Percentiles rank a stretch among this genome's conserved stretches.
Evolutionary conservation across 306 rosid species (phyloP).

Genomic region (Quillaja saponaria): DNA sequence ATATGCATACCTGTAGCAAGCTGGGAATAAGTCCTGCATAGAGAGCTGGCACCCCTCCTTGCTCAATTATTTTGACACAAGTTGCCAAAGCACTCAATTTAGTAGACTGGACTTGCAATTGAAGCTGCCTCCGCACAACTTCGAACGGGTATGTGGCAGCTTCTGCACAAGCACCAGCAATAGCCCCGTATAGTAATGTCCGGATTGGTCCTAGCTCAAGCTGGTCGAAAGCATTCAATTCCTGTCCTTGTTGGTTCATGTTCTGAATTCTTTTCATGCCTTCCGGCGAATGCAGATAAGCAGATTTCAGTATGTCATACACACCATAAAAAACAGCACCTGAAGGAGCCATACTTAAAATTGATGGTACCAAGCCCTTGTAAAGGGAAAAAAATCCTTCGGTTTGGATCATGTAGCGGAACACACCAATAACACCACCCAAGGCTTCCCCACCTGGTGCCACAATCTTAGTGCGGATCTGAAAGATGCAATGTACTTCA

Average conservation of each 20-base stretch:
- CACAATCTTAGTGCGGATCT: conserved; percentile 92
- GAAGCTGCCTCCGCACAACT: conserved; percentile 89
- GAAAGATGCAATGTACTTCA: conserved; percentile 31
- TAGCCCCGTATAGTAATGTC: conserved; percentile 85
- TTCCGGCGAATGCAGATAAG: conserved; percentile 84
- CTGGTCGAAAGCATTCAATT: conserved; percentile 78
- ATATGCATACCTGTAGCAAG: conserved; percentile 75
- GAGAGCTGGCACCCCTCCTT: conserved; percentile 84
- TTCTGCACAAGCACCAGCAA: conserved; percentile 97
- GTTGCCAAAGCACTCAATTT: conserved; percentile 83
- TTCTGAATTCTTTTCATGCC: conserved; percentile 76
- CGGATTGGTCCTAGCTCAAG: conserved; percentile 88
- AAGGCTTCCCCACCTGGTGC: conserved; percentile 97
- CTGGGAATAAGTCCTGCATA: conserved; percentile 96
- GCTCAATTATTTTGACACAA: conserved; percentile 68
- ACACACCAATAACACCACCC: conserved; percentile 92
- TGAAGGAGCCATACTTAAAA: conserved; percentile 93
- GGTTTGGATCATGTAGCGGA: conserved; percentile 74
- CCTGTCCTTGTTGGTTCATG: conserved; percentile 67
- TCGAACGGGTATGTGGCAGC: conserved; percentile 93
- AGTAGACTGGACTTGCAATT: conserved; percentile 79
- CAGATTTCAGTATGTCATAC: conserved; percentile 78
- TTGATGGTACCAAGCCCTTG: conserved; percentile 93
- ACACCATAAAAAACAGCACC: conserved; percentile 97
- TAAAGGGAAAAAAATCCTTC: conserved; percentile 93